phyloP scores from a whole-genome alignment of 257 asterid genomes.

The Lycium barbarum region DNA sequence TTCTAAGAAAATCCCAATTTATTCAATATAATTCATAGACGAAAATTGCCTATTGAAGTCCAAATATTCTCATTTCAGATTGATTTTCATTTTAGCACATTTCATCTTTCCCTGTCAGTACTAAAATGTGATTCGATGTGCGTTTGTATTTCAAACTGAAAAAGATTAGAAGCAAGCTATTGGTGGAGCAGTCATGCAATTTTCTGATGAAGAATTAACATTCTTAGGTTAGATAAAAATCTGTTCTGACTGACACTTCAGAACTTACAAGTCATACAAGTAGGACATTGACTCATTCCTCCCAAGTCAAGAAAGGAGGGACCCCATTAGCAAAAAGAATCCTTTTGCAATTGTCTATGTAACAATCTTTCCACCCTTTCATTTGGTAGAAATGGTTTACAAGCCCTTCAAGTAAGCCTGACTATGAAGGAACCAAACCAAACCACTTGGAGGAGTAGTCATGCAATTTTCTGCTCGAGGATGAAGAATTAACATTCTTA shows the following conservation, averaged over 20 bases:
- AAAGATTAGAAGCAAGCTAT: neutral
- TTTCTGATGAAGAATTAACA: neutral
- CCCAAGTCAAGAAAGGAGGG: slow-evolving; percentile 9
- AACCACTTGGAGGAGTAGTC: neutral
- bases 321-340: neutral
- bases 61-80: neutral
- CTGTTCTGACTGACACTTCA: neutral
- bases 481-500: neutral
- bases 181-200: neutral
- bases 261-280: slow-evolving; percentile 20
- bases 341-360: neutral
- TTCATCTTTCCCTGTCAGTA: neutral
- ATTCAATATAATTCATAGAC: neutral
- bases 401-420: neutral
- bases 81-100: slow-evolving; percentile 10
- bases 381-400: neutral
- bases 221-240: neutral
- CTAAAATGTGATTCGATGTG: neutral
- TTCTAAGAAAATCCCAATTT: neutral
- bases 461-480: neutral
- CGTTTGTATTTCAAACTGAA: neutral
- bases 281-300: neutral
- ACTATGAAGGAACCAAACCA: neutral
- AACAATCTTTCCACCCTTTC: neutral
- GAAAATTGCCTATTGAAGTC: neutral